Evolutionary conservation across 225 moss, liverwort and hornwort species (phyloP).

Genomic region (Neckera pumila): DNA sequence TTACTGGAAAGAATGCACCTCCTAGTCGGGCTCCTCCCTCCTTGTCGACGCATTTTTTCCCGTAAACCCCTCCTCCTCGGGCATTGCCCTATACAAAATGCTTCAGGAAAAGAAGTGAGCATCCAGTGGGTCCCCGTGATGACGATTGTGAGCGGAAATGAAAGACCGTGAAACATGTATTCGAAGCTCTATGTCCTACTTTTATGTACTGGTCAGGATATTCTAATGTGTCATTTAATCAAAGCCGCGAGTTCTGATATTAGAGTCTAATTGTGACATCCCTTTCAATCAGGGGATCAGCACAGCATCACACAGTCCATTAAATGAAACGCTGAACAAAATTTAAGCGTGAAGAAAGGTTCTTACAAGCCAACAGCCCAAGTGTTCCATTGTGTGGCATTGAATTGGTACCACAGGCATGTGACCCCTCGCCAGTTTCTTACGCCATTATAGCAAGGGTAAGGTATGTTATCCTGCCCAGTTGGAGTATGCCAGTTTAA

Average conservation of each 20-base stretch:
- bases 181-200: not conserved
- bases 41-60: too few relatives aligned
- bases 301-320: not conserved
- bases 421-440: constrained; percentile 7
- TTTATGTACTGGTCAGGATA: not conserved
- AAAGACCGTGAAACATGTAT: not conserved
- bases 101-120: not conserved
- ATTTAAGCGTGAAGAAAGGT: not conserved
- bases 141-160: not conserved
- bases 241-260: not conserved
- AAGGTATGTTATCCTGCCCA: not conserved
- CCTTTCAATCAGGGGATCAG: not conserved
- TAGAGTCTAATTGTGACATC: not conserved
- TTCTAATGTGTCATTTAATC: not conserved
- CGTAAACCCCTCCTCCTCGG: too few relatives aligned
- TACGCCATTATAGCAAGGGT: not conserved
- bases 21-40: too few relatives aligned
- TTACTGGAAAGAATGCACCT: too few relatives aligned
- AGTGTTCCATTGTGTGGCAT: not conserved
- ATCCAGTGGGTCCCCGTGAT: not conserved
- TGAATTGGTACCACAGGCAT: not conserved
- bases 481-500: not conserved
- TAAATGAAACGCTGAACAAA: not conserved
- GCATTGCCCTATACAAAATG: too few relatives aligned
- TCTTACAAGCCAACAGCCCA: constrained; percentile 7